Conservation (phyloP, 148 eudicot species). For the Amaranthus palmeri region DNA sequence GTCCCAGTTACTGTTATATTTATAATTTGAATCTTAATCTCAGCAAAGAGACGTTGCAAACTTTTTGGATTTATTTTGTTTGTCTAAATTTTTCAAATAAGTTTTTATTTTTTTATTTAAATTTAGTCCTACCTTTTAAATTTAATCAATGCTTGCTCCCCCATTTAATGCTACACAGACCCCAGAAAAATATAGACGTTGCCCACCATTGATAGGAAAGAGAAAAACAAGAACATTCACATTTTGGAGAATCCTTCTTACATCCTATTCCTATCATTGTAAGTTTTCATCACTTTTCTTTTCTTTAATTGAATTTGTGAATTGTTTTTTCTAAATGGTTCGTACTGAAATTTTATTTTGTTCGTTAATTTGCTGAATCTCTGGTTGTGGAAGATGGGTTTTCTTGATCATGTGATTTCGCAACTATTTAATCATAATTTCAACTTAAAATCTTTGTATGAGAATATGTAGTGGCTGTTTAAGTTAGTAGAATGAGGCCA, state of each 20-base stretch:
- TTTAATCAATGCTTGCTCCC: constrained; percentile 14
- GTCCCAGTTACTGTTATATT: constrained; percentile 21
- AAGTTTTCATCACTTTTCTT: constrained; percentile 1
- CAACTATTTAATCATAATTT: background rate
- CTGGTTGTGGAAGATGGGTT: background rate
- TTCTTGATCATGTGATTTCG: constrained; percentile 5
- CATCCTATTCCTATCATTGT: background rate
- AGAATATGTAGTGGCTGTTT: background rate
- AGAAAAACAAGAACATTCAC: constrained; percentile 2
- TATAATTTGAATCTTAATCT: constrained; percentile 49
- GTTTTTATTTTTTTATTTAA: constrained; percentile 14
- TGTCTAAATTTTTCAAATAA: constrained; percentile 15
- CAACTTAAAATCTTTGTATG: too few relatives aligned
- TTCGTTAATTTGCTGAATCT: background rate
- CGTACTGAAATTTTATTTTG: background rate
- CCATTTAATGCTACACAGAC: constrained; percentile 37
- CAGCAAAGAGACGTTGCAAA: constrained; percentile 61
- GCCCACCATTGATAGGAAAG: constrained; percentile 14
- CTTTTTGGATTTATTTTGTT: constrained; percentile 27
- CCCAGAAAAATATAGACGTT: constrained; percentile 25
- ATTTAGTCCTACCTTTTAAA: background rate
- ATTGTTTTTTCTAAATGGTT: constrained; percentile 3
- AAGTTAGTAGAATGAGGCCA: background rate
- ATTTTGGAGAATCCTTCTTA: constrained; percentile 3
- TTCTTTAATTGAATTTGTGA: constrained; percentile 4